Base-by-base conservation (phyloP, 1,139 yeast species). In the Hyphopichia buzzinii region DNA sequence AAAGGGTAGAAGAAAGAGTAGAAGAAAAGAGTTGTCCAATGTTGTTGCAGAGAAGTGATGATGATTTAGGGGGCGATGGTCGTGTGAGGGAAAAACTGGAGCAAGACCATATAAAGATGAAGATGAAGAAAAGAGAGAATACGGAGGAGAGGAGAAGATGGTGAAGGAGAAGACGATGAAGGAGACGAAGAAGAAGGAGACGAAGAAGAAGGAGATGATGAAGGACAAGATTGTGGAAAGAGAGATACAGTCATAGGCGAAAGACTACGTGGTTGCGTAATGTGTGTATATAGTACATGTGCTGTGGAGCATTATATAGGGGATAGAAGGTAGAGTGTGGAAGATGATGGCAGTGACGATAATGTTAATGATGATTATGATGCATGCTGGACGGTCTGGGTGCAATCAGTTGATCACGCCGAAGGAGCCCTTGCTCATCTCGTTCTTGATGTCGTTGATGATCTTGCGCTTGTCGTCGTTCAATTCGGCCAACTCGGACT, bases 401-500 rank as follows among this genome's bases (percentile, higher is more conserved):
- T 14, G 19, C 10, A 16, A 7, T 15, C 19, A 30, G 15, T 16
- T 30, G 14, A 57, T 44, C 17, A 47, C 52, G 0, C 81, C 81
- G 44, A 72, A 76, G 0, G 75, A 51, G 2, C 81, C 81, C 35
- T 59, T 64, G 26, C 55, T 50, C 22, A 73, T 67, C 40, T 72
- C 77, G 30, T 61, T 53, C 40, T 61, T 65, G 26, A 77, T 59
- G 40, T 65, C 60, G 8, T 51, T 42, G 29, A 77, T 56, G 3
- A 69, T 55, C 5, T 44, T 53, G 37, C 54, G 61, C 55, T 85
- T 87, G 25, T 75, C 80, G 5, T 72, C 77, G 7, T 88, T 86
- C 27, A 87, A 67, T 10, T 62, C 64, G 3, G 62, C 62, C 7
- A 89, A 63, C 39, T 88, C 94, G 5, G 74, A 79, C 17, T 84